These are phyloP conservation scores for Kuraishia cidri DNA, from an alignment of 805 yeast species.

Conservation along the genomic window DNA sequence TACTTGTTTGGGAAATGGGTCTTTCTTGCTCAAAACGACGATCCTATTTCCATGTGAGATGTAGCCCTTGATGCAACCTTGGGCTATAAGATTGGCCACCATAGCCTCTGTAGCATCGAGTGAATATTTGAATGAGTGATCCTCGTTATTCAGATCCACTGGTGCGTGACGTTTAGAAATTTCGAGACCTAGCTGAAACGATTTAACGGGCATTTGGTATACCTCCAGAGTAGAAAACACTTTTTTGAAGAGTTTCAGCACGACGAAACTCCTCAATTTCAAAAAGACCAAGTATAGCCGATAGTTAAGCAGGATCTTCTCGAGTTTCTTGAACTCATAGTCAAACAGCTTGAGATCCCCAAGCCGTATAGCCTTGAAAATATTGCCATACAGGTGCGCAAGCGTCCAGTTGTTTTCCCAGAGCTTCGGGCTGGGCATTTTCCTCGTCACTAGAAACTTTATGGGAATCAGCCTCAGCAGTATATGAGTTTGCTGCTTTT, in stretches of 20 bases:
- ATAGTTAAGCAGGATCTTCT: slow-evolving; percentile 41
- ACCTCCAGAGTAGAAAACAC: slow-evolving; percentile 14
- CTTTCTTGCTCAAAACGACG: slow-evolving; percentile 65
- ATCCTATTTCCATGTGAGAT: slow-evolving; percentile 68
- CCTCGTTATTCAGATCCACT: slow-evolving; percentile 6
- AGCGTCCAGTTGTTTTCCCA: slow-evolving; percentile 34
- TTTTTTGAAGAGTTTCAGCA: slow-evolving; percentile 40
- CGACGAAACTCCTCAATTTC: slow-evolving; percentile 38
- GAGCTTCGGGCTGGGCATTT: slow-evolving; percentile 32
- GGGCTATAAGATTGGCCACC: slow-evolving; percentile 55
- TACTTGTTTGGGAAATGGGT: slow-evolving; percentile 74
- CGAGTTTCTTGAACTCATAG: slow-evolving; percentile 29
- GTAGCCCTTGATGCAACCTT: slow-evolving; percentile 67
- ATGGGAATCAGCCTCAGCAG: slow-evolving; percentile 58
- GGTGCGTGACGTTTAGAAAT: slow-evolving; percentile 16
- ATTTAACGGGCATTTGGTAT: slow-evolving; percentile 25
- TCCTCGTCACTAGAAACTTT: slow-evolving; percentile 36
- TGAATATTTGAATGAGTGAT: slow-evolving; percentile 7
- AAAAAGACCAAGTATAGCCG: slow-evolving; percentile 55
- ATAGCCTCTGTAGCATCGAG: slow-evolving; percentile 60
- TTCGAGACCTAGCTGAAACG: slow-evolving; percentile 34
- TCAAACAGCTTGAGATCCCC: slow-evolving; percentile 57
- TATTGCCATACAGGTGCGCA: slow-evolving; percentile 28
- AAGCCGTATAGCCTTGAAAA: slow-evolving; percentile 34
- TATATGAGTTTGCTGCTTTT: slow-evolving; percentile 33